These are phyloP conservation scores for Populus hybrid DNA, from an alignment of 441 rosid genomes.

Conservation along the genomic window DNA sequence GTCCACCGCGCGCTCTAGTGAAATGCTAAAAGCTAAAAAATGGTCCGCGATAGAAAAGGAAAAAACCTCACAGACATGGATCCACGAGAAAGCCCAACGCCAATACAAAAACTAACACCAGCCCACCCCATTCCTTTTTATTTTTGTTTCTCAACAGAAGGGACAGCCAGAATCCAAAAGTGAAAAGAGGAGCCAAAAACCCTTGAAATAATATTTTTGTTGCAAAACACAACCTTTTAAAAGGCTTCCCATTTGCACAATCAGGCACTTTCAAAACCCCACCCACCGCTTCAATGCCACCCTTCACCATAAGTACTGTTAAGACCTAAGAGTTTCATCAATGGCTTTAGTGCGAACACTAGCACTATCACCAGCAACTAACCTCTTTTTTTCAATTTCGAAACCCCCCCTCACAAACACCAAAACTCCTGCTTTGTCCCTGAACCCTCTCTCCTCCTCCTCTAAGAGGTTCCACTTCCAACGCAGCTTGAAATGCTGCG, in stretches of 20 bases:
- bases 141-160: too few relatives aligned
- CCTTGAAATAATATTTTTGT: background rate
- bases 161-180: background rate
- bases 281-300: background rate
- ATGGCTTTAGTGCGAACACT: constrained; percentile 35
- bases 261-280: background rate
- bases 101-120: too few relatives aligned
- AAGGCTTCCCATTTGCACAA: background rate
- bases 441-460: background rate
- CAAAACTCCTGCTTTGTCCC: constrained; percentile 3
- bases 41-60: too few relatives aligned
- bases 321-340: constrained; percentile 5
- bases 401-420: constrained; percentile 9
- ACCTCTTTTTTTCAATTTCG: constrained; percentile 5
- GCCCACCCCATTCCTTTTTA: too few relatives aligned
- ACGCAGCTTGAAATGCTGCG: constrained; percentile 30
- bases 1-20: too few relatives aligned
- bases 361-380: constrained; percentile 13
- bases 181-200: background rate
- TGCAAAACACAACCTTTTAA: too few relatives aligned
- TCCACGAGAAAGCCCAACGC: too few relatives aligned
- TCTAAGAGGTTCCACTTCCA: background rate
- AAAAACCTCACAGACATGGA: too few relatives aligned
- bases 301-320: background rate
- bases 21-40: too few relatives aligned